Percentiles rank a stretch among this genome's conserved stretches.
phyloP scores from a whole-genome alignment of 1,284 basidiomycete species.

The Leccinum solheimii region DNA sequence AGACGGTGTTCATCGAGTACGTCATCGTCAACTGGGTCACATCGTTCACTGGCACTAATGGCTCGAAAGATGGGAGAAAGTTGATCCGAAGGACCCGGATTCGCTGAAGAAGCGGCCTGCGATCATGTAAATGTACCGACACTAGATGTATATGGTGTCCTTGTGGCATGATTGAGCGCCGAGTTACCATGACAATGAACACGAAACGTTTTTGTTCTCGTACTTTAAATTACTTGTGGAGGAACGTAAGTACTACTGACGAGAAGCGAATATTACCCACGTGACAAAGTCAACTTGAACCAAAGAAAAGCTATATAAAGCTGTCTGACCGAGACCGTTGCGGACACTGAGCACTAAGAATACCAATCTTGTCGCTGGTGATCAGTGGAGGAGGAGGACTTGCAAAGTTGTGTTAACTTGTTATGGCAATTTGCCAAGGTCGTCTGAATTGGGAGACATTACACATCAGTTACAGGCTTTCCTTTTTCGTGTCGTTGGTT shows the following conservation, averaged over 20 bases:
- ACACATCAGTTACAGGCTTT: conserved; percentile 36
- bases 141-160: not conserved
- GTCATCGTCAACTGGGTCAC: conserved; percentile 17
- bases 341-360: conserved; percentile 9
- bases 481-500: conserved; percentile 32
- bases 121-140: conserved; percentile 11
- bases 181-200: conserved; percentile 19
- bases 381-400: conserved; percentile 16
- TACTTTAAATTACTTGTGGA: not conserved
- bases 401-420: conserved; percentile 21
- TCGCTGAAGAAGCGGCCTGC: conserved; percentile 34
- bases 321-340: not conserved
- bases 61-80: conserved; percentile 41
- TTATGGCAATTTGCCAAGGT: conserved; percentile 29
- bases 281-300: conserved; percentile 31
- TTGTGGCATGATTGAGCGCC: not conserved
- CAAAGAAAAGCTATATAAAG: conserved; percentile 32
- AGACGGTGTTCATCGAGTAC: conserved; percentile 53
- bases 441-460: conserved; percentile 38
- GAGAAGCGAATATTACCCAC: conserved; percentile 13
- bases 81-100: conserved; percentile 38
- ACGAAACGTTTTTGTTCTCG: not conserved
- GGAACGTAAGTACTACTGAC: not conserved
- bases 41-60: not conserved
- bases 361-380: conserved; percentile 4